A percentile compares a stretch with the other conserved stretches of the same genome.
Conservation (phyloP, 1,284 basidiomycete genomes). For the Psilocybe mexicana region DNA sequence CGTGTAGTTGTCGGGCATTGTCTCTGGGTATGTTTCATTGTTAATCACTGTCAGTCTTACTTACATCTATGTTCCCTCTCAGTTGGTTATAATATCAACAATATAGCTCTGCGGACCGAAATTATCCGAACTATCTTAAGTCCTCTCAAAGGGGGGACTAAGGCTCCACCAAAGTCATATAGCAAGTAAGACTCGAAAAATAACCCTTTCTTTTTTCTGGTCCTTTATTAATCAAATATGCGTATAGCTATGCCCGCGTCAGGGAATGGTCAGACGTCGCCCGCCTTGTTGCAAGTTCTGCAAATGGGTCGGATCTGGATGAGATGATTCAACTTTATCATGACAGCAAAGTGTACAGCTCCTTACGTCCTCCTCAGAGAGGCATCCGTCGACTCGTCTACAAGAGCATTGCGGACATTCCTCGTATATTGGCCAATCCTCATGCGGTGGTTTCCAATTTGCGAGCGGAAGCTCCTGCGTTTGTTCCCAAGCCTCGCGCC, state of each 20-base stretch:
- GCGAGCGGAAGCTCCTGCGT: constrained; percentile 20
- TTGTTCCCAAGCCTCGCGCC: not conserved
- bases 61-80: too few relatives aligned
- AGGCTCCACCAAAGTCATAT: too few relatives aligned
- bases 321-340: constrained; percentile 41
- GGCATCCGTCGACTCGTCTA: constrained; percentile 36
- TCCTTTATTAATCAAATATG: too few relatives aligned
- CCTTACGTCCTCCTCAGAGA: constrained; percentile 7
- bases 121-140: too few relatives aligned
- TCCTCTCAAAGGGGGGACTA: too few relatives aligned
- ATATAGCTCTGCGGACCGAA: too few relatives aligned
- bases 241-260: not conserved
- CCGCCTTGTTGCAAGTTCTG: constrained; percentile 29
- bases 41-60: too few relatives aligned
- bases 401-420: constrained; percentile 27
- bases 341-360: constrained; percentile 7
- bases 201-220: too few relatives aligned
- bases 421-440: constrained; percentile 15
- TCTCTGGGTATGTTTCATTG: too few relatives aligned
- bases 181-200: too few relatives aligned
- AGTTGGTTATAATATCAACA: too few relatives aligned
- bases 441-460: constrained; percentile 17
- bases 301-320: constrained; percentile 31
- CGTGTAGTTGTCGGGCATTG: too few relatives aligned
- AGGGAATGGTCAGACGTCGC: constrained; percentile 36